A percentile compares a stretch with the other conserved stretches of the same genome.
Evolutionary conservation across 2,329 filamentous ascomycete species (phyloP).

Genomic region (Penicillium sp.): DNA sequence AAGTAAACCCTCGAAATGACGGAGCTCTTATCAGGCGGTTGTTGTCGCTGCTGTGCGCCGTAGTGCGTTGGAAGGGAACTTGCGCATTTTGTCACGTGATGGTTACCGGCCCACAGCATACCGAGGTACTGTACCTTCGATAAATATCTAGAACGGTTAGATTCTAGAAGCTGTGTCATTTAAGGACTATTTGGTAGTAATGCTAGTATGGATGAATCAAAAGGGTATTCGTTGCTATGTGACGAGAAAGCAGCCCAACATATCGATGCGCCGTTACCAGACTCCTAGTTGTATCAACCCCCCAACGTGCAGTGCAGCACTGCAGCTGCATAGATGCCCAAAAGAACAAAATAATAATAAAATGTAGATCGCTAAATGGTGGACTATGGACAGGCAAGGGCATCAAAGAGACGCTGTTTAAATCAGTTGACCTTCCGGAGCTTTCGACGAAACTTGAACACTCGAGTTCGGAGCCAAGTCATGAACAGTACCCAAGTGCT

Average conservation of each 20-base stretch:
- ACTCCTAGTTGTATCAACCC: not conserved
- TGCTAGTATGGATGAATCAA: constrained; percentile 4
- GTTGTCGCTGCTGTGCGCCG: constrained; percentile 42
- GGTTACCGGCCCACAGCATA: too few relatives aligned
- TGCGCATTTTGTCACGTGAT: constrained; percentile 30
- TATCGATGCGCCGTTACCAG: constrained; percentile 5
- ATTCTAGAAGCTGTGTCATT: too few relatives aligned
- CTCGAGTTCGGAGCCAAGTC: constrained; percentile 60
- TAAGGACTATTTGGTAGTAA: too few relatives aligned
- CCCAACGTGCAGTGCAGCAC: not conserved
- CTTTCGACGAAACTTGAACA: constrained; percentile 55
- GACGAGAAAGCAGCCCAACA: not conserved
- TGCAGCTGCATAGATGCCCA: constrained; percentile 14
- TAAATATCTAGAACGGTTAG: too few relatives aligned
- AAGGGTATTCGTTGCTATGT: not conserved
- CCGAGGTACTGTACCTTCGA: too few relatives aligned
- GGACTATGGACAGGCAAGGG: constrained; percentile 1
- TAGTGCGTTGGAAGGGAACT: constrained; percentile 28
- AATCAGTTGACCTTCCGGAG: constrained; percentile 32
- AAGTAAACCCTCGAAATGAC: constrained; percentile 12
- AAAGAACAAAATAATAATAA: not conserved
- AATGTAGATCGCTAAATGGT: constrained; percentile 18
- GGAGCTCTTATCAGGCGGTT: constrained; percentile 35
- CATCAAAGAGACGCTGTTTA: not conserved
- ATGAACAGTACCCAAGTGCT: constrained; percentile 59